Base-by-base conservation (phyloP, 2,329 filamentous ascomycete genomes). In the Colletotrichum sp. region DNA sequence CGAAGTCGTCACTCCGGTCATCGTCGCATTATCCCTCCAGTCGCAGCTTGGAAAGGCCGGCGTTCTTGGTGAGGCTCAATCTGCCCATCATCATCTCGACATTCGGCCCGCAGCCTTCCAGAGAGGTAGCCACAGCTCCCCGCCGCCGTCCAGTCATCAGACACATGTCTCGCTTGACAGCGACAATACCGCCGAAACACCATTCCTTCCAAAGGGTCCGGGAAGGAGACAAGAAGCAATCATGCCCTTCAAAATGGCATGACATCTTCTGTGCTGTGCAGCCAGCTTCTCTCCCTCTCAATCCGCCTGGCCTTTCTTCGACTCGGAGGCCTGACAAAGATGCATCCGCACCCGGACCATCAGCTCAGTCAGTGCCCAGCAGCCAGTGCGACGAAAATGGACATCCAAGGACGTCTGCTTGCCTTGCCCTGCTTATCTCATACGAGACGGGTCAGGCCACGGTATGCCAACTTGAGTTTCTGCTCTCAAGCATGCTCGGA, bases 1-100 rank as follows among this genome's bases (percentile, higher is more conserved):
- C 33, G 57, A 34, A 21, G 43, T 62, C 69, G n/a, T 59, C 47
- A 36, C 47, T 29, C 43, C 16, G 38, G 11, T 21, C 27, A 24
- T 64, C 12, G 8, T 64, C 38, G 61, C 36, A n/a, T 33, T 43
- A 15, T 64, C 38, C 36, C 29, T 55, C 43, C 38, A 33, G 31
- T 29, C 31, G 21, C n/a, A 11, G 43, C 36, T 36, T 13, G 24
- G 16, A 29, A 63, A 47, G 70, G 24, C 47, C 43, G 65, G 47
- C 58, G 65, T 33, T 31, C 13, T 31, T 64, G 9, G 9, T 24
- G 27, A 70, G 31, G 66, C 36, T 69, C 34, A n/a, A 31, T 21
- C 29, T 69, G 68, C 68, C 55, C 34, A 73, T 71, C 67, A 16
- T 73, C 71, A 73, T 73, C 43, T 67, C 62, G 16, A 62, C 43